Evolutionary conservation across 371 early-diverging fungal species (phyloP).

Genomic region (Amoeboradix gromovi): DNA sequence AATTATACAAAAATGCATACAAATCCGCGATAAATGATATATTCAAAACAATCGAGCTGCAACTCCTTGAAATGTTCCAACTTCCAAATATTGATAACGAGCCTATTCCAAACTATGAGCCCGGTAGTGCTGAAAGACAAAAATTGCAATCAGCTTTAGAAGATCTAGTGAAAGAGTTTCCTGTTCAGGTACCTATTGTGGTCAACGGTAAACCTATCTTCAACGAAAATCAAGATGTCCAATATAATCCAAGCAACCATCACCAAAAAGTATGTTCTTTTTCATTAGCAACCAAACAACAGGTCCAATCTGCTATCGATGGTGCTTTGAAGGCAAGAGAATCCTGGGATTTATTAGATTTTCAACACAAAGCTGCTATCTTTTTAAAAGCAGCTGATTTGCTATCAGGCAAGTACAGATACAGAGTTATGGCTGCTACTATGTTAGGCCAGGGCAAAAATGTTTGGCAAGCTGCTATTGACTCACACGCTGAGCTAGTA

Average conservation of each 20-base stretch:
- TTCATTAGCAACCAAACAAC: background rate
- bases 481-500: constrained; percentile 63
- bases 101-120: background rate
- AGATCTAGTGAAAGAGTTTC: background rate
- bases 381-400: constrained; percentile 92
- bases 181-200: background rate
- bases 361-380: constrained; percentile 75
- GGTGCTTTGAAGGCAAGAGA: constrained; percentile 56
- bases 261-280: background rate
- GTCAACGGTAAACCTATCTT: background rate
- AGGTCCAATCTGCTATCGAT: constrained; percentile 26
- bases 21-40: too few species aligned
- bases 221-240: background rate
- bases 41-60: too few species aligned
- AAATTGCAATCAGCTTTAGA: background rate
- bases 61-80: background rate
- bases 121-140: background rate
- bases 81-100: background rate
- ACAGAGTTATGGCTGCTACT: constrained; percentile 69
- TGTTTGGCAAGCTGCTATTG: constrained; percentile 95
- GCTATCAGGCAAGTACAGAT: constrained; percentile 56
- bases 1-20: too few species aligned
- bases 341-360: constrained; percentile 71
- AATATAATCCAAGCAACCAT: constrained; percentile 1
- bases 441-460: constrained; percentile 93